Percentiles rank a stretch among this genome's conserved stretches.
phyloP scores from a whole-genome alignment of 306 rosid species.

The Citrullus mucosospermus region DNA sequence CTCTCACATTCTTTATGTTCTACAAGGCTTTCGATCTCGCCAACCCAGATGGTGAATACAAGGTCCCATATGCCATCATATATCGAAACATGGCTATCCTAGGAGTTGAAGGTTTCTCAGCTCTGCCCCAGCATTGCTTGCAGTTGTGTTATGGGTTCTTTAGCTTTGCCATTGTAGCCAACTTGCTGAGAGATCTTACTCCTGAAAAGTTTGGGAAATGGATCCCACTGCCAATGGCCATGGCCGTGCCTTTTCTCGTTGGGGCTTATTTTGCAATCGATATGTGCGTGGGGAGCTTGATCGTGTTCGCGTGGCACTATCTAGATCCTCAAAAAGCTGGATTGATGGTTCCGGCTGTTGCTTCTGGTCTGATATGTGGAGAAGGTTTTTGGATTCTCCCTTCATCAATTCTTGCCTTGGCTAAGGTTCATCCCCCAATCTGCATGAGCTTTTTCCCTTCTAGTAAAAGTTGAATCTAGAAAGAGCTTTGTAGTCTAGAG shows the following conservation, averaged over 20 bases:
- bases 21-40: slow-evolving; percentile 91
- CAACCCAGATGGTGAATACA: slow-evolving; percentile 69
- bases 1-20: slow-evolving; percentile 74
- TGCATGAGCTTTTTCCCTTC: slow-evolving; percentile 71
- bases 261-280: slow-evolving; percentile 94
- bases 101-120: slow-evolving; percentile 84
- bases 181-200: slow-evolving; percentile 55
- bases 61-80: slow-evolving; percentile 91
- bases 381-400: slow-evolving; percentile 98
- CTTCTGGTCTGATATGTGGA: slow-evolving; percentile 97
- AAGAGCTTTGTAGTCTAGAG: background rate
- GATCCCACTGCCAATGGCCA: slow-evolving; percentile 95
- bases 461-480: slow-evolving; percentile 15
- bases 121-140: slow-evolving; percentile 79
- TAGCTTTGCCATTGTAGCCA: slow-evolving; percentile 56
- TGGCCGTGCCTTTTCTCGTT: slow-evolving; percentile 95
- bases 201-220: slow-evolving; percentile 46
- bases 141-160: slow-evolving; percentile 79
- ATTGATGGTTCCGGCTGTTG: slow-evolving; percentile 84
- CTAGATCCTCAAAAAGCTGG: slow-evolving; percentile 35
- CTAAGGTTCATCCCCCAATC: slow-evolving; percentile 67
- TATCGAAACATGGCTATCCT: slow-evolving; percentile 96
- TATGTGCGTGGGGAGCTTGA: slow-evolving; percentile 83
- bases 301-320: slow-evolving; percentile 64
- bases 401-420: slow-evolving; percentile 77